Base-by-base conservation (phyloP, 768 basidiomycete genomes). In the Rhizopogon rudus region DNA sequence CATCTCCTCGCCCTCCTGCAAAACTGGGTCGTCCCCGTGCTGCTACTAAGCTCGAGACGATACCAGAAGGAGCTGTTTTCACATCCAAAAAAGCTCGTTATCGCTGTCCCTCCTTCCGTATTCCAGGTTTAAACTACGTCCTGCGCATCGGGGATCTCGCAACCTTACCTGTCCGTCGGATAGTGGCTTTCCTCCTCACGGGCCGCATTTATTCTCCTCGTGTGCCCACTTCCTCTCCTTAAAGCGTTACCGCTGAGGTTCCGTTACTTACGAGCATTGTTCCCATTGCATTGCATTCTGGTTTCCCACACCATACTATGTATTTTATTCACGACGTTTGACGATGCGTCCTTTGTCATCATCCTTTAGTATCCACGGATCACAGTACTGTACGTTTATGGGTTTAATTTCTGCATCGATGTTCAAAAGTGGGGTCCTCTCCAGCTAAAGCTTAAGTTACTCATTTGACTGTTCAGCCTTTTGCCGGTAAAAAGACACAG, bases 11-110 rank as follows among this genome's bases (percentile, higher is more conserved):
- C 37, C 54, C 62, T 25, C 62, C 62, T 2, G 66, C 67, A 9
- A 67, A 68, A 53, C 50, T 64, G 41, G 50, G 60, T 39, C 68
- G 62, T 17, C 50, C 64, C 16, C 67, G 61, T 46, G 51, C 55
- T 16, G 54, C 61, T n/a, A 59, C 64, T 8, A 67, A 66, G 44
- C 68, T 74, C n/a, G 73, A 74, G 59, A 74, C 74, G 13, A 75
- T 74, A 57, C 71, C 70, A 9, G 73, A 74, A 56, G 65, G 65
- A 35, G 52, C 70, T 35, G 53, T 66, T 13, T 70, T 71, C 51
- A 66, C 68, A 16, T 66, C 66, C 16, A 63, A 58, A 43, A 44
- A 28, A 40, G 49, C 59, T n/a, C 7, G 44, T 16, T 55, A 46
- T 9, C 45, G 48, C 22, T 60, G 58, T 31, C 46, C 56, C 42